phyloP scores from a whole-genome alignment of 305 asterid species.

The Fraxinus xanthoxyloides region DNA sequence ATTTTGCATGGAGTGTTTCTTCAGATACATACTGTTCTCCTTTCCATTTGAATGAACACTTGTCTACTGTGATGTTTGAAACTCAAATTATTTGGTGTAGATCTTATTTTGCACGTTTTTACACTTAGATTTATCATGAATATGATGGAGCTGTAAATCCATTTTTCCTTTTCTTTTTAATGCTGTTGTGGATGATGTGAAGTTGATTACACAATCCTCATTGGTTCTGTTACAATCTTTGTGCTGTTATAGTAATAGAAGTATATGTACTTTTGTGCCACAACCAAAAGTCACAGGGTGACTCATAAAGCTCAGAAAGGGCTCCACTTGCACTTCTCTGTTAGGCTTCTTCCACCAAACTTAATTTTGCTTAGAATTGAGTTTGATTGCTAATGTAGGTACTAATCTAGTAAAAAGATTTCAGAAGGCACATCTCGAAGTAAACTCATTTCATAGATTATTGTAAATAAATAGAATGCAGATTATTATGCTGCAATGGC shows the following conservation, averaged over 20 bases:
- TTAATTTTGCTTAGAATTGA: background rate
- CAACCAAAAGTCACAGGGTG: background rate
- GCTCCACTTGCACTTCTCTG: background rate
- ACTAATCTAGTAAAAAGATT: background rate
- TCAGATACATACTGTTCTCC: background rate
- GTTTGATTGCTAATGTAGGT: background rate
- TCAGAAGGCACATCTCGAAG: background rate
- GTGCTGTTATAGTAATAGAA: background rate
- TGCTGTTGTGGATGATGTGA: background rate
- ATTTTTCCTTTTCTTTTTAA: background rate
- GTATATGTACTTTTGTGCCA: background rate
- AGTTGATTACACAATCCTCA: background rate
- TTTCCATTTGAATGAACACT: conserved; percentile 10
- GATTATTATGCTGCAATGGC: background rate
- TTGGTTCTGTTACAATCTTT: background rate
- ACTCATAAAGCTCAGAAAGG: background rate
- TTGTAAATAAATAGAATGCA: background rate
- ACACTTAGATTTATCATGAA: background rate
- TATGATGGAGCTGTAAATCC: background rate
- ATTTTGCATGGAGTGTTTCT: background rate
- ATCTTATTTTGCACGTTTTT: background rate
- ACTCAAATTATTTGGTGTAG: background rate
- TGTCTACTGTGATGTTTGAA: background rate
- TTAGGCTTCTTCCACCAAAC: background rate
- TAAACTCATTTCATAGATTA: background rate